Evolutionary conservation across 2,329 filamentous ascomycete species (phyloP).

Genomic region (Trichophaea hybrida): DNA sequence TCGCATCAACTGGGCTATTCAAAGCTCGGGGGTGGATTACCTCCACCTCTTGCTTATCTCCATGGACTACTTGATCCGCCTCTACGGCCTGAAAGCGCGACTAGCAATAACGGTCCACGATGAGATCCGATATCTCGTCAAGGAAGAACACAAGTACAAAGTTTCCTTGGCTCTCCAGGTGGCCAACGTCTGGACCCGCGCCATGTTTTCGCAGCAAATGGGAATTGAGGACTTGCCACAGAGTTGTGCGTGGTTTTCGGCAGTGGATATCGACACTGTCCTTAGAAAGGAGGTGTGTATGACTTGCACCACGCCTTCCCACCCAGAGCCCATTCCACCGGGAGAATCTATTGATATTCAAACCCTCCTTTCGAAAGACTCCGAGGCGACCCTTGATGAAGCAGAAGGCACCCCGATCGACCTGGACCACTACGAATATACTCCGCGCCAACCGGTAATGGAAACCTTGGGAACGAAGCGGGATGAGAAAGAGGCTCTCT

Average conservation of each 20-base stretch:
- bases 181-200: conserved; percentile 88
- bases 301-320: conserved; percentile 86
- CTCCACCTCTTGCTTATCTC: conserved; percentile 80
- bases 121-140: conserved; percentile 87
- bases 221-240: conserved; percentile 92
- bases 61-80: conserved; percentile 85
- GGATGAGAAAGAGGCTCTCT: conserved; percentile 36
- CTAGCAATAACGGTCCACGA: conserved; percentile 92
- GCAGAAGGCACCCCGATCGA: conserved; percentile 36
- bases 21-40: conserved; percentile 94
- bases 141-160: conserved; percentile 70
- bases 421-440: conserved; percentile 52
- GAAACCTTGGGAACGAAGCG: conserved; percentile 40
- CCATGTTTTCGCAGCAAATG: conserved; percentile 94
- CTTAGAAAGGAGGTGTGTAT: conserved; percentile 97
- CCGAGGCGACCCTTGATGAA: neutral
- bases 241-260: conserved; percentile 87
- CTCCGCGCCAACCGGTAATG: conserved; percentile 65
- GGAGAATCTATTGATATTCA: conserved; percentile 79
- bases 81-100: conserved; percentile 72
- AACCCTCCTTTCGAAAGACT: conserved; percentile 59
- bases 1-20: conserved; percentile 97
- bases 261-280: conserved; percentile 87
- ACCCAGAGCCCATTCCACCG: conserved; percentile 59
- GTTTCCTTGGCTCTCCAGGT: conserved; percentile 87